Percentiles rank a stretch among this genome's conserved stretches.
Conservation (phyloP, 2,329 filamentous ascomycete species). For the Ceratocystis ficicola region DNA sequence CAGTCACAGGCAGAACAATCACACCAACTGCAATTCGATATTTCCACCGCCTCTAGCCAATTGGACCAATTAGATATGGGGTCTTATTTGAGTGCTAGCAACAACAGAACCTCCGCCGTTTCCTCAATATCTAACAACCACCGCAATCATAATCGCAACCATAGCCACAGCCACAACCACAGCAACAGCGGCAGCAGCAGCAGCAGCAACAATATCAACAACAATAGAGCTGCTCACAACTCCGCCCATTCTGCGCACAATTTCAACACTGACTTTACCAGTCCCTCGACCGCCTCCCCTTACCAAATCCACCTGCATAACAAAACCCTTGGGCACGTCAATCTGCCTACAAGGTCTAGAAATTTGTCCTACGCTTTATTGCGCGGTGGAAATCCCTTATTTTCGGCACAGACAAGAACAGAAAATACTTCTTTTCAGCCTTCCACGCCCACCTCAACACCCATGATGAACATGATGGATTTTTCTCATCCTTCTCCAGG, state of each 20-base stretch:
- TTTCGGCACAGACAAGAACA: background rate
- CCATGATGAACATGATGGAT: constrained; percentile 9
- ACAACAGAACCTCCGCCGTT: background rate
- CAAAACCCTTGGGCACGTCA: constrained; percentile 8
- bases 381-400: constrained; percentile 9
- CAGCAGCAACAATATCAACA: background rate
- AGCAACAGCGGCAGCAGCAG: background rate
- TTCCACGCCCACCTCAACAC: background rate
- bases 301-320: constrained; percentile 8
- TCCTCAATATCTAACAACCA: background rate
- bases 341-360: constrained; percentile 3
- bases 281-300: constrained; percentile 4
- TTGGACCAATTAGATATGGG: constrained; percentile 6
- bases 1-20: background rate
- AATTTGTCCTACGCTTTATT: background rate
- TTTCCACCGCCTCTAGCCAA: constrained; percentile 2
- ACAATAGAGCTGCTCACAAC: background rate
- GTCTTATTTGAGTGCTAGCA: background rate
- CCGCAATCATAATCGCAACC: background rate
- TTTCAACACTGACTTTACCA: background rate
- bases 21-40: constrained; percentile 5
- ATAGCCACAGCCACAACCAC: background rate
- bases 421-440: background rate
- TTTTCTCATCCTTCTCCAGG: background rate
- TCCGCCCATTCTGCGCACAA: constrained; percentile 3